A percentile compares a stretch with the other conserved stretches of the same genome.
Evolutionary conservation across 495 filamentous ascomycete genomes (phyloP).

Genomic region (Hyaloscypha hepaticicola): DNA sequence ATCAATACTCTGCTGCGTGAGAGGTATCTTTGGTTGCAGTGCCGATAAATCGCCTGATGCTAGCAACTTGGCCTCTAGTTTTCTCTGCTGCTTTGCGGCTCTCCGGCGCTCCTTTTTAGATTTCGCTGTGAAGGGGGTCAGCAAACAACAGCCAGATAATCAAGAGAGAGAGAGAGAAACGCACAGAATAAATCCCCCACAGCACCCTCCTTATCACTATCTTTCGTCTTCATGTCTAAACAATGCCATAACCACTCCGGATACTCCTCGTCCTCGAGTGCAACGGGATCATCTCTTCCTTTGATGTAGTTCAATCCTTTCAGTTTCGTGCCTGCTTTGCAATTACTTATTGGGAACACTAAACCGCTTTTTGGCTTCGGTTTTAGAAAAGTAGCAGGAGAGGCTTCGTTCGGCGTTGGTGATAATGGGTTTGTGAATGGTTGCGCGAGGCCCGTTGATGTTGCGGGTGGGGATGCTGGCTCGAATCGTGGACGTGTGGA

Average conservation of each 20-base stretch:
- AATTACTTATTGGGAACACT: slow-evolving; percentile 44
- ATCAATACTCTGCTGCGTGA: slow-evolving; percentile 83
- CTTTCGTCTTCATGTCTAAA: slow-evolving; percentile 53
- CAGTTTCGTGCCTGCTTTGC: slow-evolving; percentile 68
- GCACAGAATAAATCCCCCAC: slow-evolving; percentile 67
- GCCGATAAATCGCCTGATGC: slow-evolving; percentile 63
- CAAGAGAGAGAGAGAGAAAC: no score
- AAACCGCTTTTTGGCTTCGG: slow-evolving; percentile 34
- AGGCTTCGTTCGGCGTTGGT: slow-evolving; percentile 35
- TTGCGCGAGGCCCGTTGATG: slow-evolving; percentile 51
- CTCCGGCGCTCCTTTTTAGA: slow-evolving; percentile 71
- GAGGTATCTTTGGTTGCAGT: slow-evolving; percentile 69
- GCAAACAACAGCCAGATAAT: no score
- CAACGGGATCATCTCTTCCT: slow-evolving; percentile 63
- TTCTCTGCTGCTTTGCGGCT: slow-evolving; percentile 65
- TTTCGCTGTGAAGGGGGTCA: slow-evolving; percentile 55
- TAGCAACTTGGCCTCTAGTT: slow-evolving; percentile 60
- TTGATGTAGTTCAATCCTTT: slow-evolving; percentile 88
- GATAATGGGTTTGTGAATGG: slow-evolving; percentile 51
- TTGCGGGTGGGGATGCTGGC: slow-evolving; percentile 30
- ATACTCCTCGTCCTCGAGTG: slow-evolving; percentile 80
- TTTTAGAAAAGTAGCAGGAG: slow-evolving; percentile 20
- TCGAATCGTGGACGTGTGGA: slow-evolving; percentile 10
- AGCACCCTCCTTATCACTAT: slow-evolving; percentile 36
- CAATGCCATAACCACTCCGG: slow-evolving; percentile 88